Evolutionary conservation across 495 filamentous ascomycete species (phyloP).

Genomic region (Hypoxylon crocopeplum): DNA sequence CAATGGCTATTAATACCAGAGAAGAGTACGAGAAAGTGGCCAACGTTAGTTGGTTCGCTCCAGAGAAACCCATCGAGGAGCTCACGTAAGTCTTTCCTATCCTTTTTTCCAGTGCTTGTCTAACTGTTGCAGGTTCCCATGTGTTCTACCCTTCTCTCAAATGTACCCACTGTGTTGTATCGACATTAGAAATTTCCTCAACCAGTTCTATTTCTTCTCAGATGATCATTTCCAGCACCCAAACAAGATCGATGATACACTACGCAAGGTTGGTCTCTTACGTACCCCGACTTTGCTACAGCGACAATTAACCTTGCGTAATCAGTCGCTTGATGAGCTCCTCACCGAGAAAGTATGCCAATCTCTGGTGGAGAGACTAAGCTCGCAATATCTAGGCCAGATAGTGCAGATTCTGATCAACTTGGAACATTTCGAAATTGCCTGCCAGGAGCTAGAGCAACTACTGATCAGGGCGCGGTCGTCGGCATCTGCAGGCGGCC

Average conservation of each 20-base stretch:
- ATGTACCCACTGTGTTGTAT: conserved; percentile 99
- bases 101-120: not conserved
- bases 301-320: conserved; percentile 22
- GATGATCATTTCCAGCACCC: conserved; percentile 92
- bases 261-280: conserved; percentile 68
- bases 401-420: conserved; percentile 99
- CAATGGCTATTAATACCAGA: conserved; percentile 88
- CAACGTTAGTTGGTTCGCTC: conserved; percentile 90
- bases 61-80: conserved; percentile 76
- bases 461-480: conserved; percentile 82
- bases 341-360: conserved; percentile 89
- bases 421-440: conserved; percentile 92
- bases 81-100: conserved; percentile 64
- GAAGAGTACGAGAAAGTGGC: conserved; percentile 96
- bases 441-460: conserved; percentile 85
- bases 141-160: conserved; percentile 93
- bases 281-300: not conserved
- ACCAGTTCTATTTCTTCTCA: conserved; percentile 94
- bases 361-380: conserved; percentile 84
- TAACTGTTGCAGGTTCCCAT: conserved; percentile 72
- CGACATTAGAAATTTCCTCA: conserved; percentile 94
- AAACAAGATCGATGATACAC: conserved; percentile 84
- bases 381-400: conserved; percentile 91
- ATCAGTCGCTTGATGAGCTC: conserved; percentile 78
- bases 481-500: conserved; percentile 74